Evolutionary conservation across 2,329 filamentous ascomycete genomes (phyloP).

Genomic region (Ophiostoma himal-ulmi): DNA sequence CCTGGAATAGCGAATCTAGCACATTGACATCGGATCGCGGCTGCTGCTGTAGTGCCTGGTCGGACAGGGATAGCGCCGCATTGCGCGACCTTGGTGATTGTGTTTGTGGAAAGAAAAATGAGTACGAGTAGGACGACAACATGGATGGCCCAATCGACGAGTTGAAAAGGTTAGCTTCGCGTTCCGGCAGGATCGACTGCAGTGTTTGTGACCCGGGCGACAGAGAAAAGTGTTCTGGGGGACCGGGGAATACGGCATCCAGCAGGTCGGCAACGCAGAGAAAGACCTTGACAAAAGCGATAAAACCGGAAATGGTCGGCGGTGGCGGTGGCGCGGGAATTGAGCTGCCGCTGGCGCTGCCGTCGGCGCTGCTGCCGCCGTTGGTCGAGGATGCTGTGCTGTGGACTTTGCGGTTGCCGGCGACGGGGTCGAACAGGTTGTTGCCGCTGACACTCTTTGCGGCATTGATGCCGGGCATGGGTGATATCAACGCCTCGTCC

Average conservation of each 20-base stretch:
- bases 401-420: constrained; percentile 4
- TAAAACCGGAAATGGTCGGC: constrained; percentile 27
- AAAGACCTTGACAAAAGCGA: constrained; percentile 27
- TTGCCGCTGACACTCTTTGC: background rate
- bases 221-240: constrained; percentile 18
- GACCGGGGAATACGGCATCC: constrained; percentile 22
- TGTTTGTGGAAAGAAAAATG: constrained; percentile 4
- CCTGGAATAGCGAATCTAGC: constrained; percentile 16
- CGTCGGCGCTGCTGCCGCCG: background rate
- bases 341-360: background rate
- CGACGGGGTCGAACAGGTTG: background rate
- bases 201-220: constrained; percentile 15
- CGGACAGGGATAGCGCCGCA: background rate
- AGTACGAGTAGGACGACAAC: constrained; percentile 3
- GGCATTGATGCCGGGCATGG: background rate
- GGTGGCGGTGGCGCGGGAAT: background rate
- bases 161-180: background rate
- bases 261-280: constrained; percentile 24
- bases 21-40: constrained; percentile 10
- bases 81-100: background rate
- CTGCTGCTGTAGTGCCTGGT: background rate
- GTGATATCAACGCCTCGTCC: constrained; percentile 23
- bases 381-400: background rate
- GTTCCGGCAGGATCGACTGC: background rate
- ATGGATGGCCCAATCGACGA: background rate